Conservation (phyloP, 2,329 filamentous ascomycete genomes). For the Trichoderma simmonsii region DNA sequence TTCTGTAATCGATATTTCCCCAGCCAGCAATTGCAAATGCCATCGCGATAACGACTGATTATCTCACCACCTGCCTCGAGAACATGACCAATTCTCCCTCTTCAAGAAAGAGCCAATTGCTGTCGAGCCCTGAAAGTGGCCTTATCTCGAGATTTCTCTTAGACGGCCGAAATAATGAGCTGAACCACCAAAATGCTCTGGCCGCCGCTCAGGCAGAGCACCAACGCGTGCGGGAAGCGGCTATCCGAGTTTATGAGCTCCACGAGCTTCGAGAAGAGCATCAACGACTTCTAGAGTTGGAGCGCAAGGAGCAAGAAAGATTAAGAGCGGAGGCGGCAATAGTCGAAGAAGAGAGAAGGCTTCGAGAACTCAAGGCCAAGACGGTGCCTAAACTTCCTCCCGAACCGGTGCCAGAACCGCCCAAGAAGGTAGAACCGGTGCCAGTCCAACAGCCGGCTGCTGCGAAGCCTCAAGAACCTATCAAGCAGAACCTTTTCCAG, state of each 20-base stretch:
- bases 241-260: conserved; percentile 47
- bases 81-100: conserved; percentile 46
- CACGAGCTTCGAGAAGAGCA: conserved; percentile 47
- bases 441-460: conserved; percentile 18
- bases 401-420: conserved; percentile 32
- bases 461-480: conserved; percentile 17
- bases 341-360: conserved; percentile 45
- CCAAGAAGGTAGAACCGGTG: conserved; percentile 22
- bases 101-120: conserved; percentile 36
- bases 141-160: conserved; percentile 60
- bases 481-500: conserved; percentile 20
- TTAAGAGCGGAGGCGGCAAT: conserved; percentile 44
- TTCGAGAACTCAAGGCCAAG: conserved; percentile 47
- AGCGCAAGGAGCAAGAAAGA: conserved; percentile 46
- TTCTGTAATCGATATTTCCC: neutral
- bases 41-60: conserved; percentile 1
- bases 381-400: conserved; percentile 44
- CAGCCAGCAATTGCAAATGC: conserved; percentile 10
- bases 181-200: conserved; percentile 63
- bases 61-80: neutral
- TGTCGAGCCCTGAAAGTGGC: conserved; percentile 41
- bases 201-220: conserved; percentile 64
- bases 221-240: conserved; percentile 56
- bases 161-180: conserved; percentile 59
- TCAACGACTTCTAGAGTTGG: conserved; percentile 41